A percentile compares a stretch with the other conserved stretches of the same genome.
These are phyloP conservation scores for Choanephora cucurbitarum DNA, from an alignment of 371 early-diverging fungal species.

Conservation along the genomic window DNA sequence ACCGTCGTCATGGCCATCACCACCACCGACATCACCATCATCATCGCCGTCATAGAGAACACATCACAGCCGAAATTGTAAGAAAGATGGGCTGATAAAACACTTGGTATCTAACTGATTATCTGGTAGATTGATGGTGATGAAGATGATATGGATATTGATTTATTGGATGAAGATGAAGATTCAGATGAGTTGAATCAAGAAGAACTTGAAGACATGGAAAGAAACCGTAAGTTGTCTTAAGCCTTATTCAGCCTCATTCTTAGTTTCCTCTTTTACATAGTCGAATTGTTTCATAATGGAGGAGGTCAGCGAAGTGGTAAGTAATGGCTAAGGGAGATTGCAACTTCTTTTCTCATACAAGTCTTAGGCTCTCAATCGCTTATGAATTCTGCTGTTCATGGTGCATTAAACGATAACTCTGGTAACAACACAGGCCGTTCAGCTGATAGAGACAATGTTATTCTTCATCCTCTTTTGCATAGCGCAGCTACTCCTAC, in stretches of 20 bases:
- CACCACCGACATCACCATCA: not conserved
- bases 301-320: not conserved
- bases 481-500: not conserved
- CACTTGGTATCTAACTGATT: no score
- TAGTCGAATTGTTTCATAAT: slow-evolving; percentile 8
- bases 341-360: no score
- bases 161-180: slow-evolving; percentile 21
- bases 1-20: not conserved
- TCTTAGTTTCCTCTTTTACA: no score
- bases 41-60: slow-evolving; percentile 3
- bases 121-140: slow-evolving; percentile 14
- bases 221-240: slow-evolving; percentile 17
- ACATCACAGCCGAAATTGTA: slow-evolving; percentile 1
- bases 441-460: slow-evolving; percentile 20
- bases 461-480: slow-evolving; percentile 26
- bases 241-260: no score
- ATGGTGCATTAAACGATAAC: slow-evolving; percentile 8
- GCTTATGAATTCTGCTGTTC: slow-evolving; percentile 9
- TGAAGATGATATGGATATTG: slow-evolving; percentile 30
- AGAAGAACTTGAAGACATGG: slow-evolving; percentile 41
- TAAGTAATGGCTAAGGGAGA: no score
- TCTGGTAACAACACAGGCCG: not conserved
- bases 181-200: slow-evolving; percentile 32
- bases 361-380: slow-evolving; percentile 9
- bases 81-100: no score